Evolutionary conservation across 306 rosid species (phyloP), one percentile per base, ranked within the genome.

Genomic region (Vicia faba): DNA sequence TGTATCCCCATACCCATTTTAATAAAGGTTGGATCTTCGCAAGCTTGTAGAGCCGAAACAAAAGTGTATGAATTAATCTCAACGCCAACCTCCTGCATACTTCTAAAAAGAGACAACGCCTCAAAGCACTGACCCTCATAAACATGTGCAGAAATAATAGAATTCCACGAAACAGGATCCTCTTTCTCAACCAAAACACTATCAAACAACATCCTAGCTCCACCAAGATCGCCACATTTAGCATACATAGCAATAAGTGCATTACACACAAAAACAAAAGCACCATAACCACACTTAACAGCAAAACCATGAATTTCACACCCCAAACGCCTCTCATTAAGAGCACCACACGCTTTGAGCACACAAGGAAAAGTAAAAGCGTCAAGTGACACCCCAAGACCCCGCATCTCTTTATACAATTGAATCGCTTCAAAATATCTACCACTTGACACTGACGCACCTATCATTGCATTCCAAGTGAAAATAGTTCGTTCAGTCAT

Each of bases 401-500:
- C 63, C 44, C 90, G 63, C 92, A 89, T 89, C 36, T 82, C 79
- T 33, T 61, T 64, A 49, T 83, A 89, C 69, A 89, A 55, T 46
- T 77, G 81, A 62, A 84, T 56, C 6, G 88, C 90, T 64, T 65
- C 70, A 2, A 65, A 8, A 46, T 83, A 82, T 45, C 80, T 80
- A 55, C 84, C 84, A 58, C 71, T 76, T n/a, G 88, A 75, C 38
- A 79, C 84, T 35, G 35, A 84, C n/a, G 96, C 90, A 11, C 87
- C 88, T 61, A 84, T 61, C 84, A 89, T 83, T 8, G 88, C 92
- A 66, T 89, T 89, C 90, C 92, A 89, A 8, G 92, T 81, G 62
- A 83, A 89, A 79, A 84, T 70, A 0, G 90, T 86, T 75, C 87
- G 81, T 0, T 71, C 62, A 39, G 35, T 39, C 90, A 89, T 84